Conservation (phyloP, 805 yeast species). For the Starmera pachycereana region DNA sequence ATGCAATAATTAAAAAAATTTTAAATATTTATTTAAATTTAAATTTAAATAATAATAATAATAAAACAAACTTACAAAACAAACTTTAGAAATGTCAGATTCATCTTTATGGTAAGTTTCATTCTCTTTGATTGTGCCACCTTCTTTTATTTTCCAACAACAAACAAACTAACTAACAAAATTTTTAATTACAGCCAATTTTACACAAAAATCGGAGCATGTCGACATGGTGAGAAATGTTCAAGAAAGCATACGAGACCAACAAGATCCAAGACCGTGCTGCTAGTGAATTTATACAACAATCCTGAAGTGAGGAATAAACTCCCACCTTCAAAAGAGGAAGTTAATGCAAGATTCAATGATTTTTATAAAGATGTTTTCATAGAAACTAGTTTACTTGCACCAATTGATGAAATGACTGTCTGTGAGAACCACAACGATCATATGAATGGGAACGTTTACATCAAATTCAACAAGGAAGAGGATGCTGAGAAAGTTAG, state of each 20-base stretch:
- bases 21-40: not conserved
- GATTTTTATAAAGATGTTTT: constrained; percentile 65
- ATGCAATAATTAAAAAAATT: too few species aligned
- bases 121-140: too few species aligned
- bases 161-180: too few species aligned
- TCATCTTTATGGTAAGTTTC: constrained; percentile 11
- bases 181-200: constrained; percentile 51
- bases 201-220: constrained; percentile 79
- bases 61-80: not conserved
- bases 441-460: constrained; percentile 82
- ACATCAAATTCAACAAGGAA: constrained; percentile 46
- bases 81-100: constrained; percentile 10
- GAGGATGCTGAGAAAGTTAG: constrained; percentile 53
- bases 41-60: not conserved
- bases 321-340: constrained; percentile 20
- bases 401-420: constrained; percentile 48
- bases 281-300: constrained; percentile 54
- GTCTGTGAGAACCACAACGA: constrained; percentile 79
- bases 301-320: constrained; percentile 38
- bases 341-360: constrained; percentile 40
- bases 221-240: constrained; percentile 88
- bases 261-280: constrained; percentile 47
- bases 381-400: constrained; percentile 41
- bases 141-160: too few species aligned
- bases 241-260: constrained; percentile 67